Base-by-base conservation (phyloP, 1,139 yeast genomes). In the Spathaspora sp. region DNA sequence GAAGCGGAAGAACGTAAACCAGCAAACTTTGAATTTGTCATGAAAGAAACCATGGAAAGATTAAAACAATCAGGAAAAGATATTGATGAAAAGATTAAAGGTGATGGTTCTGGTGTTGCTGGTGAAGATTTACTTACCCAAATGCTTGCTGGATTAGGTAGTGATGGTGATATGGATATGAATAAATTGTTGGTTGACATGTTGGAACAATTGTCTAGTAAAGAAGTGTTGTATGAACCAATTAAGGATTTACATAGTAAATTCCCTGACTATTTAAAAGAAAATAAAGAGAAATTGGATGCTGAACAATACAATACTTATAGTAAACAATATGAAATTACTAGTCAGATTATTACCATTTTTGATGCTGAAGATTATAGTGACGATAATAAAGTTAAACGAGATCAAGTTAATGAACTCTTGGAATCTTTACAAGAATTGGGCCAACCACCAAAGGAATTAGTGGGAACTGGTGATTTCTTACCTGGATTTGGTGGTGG, bases 361-460 rank as follows among this genome's bases (percentile, higher is more conserved):
- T 86, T 84, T 58, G 91, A 87, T 51, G 67, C 72, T 9, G 68
- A 76, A 0, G 71, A 65, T 43, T 86, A 81, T 57, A 65, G 69
- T 43, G 87, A 84, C 51, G 74, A 74, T 10, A 73, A 77, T 51
- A 65, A 67, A 46, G 68, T 67, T 43, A 74, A 80, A 61, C 70
- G 86, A 60, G 79, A 79, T 46, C 70, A 72, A 54, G 73, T 86
- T 48, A 76, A 82, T 56, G 50, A 67, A 8, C 76, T 83, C 51
- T 69, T 90, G 56, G 95, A 88, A 52, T 71, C 78, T 11, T 80
- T 88, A 64, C 90, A 87, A 57, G 91, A 85, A 46, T 71, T 89
- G 42, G 97, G 98, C 0, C 88, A 89, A 58, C 96, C 97, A 0
- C 99, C 99, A 3, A 67, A 78, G 24, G 95, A 87, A 45, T 72